Base-by-base conservation (phyloP, 2,329 filamentous ascomycete species). In the Pezicula rhizophila region DNA sequence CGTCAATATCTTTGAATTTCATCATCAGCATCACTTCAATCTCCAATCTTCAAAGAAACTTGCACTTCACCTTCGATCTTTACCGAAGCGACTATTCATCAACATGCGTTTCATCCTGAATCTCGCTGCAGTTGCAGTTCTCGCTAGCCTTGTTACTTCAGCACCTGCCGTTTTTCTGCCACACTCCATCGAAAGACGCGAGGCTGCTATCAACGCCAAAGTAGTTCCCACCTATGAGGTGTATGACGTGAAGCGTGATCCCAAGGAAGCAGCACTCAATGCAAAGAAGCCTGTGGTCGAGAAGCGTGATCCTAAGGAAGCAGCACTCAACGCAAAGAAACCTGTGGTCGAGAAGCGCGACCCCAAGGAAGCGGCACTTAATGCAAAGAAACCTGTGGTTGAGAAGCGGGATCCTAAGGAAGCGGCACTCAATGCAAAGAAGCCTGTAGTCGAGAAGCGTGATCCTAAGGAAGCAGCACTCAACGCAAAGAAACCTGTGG, bases 41-140 rank as follows among this genome's bases (percentile, higher is more conserved):
- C 28, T 12, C 11, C 28, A 31, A 31, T 31, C 28, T 31, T 12
- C 28, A 31, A 31, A 31, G 11, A 5, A 31, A 31, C 8, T 31
- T 12, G 28, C 8, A 12, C 23, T 23, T 10, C 5, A 31, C 11
- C 28, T 12, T 31, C 11, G 2, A 8, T 28, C 25, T 28, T 20
- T 8, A 44, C 18, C 14, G 8, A 44, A 14, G 17, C 23, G 7
- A 8, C 26, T 15, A 12, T 31, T 20, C 14, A 10, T 23, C 26
- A 44, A 44, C 15, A 44, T 44, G 42, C 42, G 26, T 18, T 44
- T 44, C 20, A 20, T 17, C 42, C 31, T 18, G 23, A 44, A 35
- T 28, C 23, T 44, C 8, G 42, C n/a, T 15, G 15, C 34, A 6
- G 23, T 31, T 8, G 28, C 25, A 18, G 14, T 20, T 31, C 26